Evolutionary conservation across 176 grass and related monocot species (phyloP).

Genomic region (Rhynchospora tenuis): DNA sequence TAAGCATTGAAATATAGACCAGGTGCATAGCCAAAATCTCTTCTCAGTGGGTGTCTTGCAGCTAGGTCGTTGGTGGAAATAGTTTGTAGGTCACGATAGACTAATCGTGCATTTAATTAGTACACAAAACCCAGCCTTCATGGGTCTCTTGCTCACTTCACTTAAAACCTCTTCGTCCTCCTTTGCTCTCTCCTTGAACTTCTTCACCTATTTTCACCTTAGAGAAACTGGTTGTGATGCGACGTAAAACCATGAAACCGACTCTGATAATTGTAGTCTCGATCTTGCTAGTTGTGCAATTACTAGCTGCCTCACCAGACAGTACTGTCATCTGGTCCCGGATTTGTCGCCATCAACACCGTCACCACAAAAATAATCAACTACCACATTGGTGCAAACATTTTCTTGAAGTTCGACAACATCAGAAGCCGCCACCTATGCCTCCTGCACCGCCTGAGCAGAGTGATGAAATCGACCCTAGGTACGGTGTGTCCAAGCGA

Average conservation of each 20-base stretch:
- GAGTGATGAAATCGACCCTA: slow-evolving; percentile 54
- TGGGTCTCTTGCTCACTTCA: slow-evolving; percentile 40
- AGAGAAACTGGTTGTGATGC: neutral
- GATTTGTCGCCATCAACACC: slow-evolving; percentile 17
- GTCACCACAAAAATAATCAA: neutral
- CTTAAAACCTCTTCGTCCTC: slow-evolving; percentile 51
- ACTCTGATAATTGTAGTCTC: slow-evolving; percentile 17
- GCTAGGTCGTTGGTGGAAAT: neutral
- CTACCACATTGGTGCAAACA: slow-evolving; percentile 36
- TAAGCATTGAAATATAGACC: neutral
- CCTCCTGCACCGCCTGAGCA: slow-evolving; percentile 33
- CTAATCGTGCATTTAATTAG: neutral
- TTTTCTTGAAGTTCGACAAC: slow-evolving; percentile 18
- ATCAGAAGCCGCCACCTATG: slow-evolving; percentile 14
- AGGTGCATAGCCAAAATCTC: neutral
- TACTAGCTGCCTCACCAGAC: slow-evolving; percentile 34
- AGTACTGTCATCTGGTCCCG: slow-evolving; percentile 17
- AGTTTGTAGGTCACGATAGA: neutral
- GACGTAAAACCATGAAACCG: slow-evolving; percentile 35
- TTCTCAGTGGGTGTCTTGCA: neutral
- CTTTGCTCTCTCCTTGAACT: slow-evolving; percentile 25
- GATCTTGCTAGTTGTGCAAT: slow-evolving; percentile 41
- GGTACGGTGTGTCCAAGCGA: slow-evolving; percentile 70
- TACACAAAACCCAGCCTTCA: slow-evolving; percentile 30
- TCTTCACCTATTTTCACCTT: neutral